Percentiles rank a stretch among this genome's conserved stretches.
Conservation (phyloP, 1,284 basidiomycete genomes). For the Inonotus hispidus region DNA sequence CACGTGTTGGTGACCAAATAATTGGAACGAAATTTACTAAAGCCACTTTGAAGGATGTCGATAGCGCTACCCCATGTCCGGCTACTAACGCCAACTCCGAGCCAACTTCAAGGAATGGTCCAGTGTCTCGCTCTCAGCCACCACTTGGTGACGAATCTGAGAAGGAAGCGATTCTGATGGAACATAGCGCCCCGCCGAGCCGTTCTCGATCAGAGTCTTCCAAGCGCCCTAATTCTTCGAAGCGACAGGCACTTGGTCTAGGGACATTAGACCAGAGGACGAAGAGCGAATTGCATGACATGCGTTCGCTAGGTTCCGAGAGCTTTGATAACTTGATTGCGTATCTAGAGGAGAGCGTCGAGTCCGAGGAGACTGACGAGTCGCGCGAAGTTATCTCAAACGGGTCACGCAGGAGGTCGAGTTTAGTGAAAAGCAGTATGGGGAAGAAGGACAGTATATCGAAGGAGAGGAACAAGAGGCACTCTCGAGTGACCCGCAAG, state of each 20-base stretch:
- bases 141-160: neutral
- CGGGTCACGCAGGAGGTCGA: neutral
- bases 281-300: conserved; percentile 6
- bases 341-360: conserved; percentile 12
- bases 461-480: neutral
- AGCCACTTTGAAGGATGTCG: too few relatives aligned
- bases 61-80: too few relatives aligned
- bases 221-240: neutral
- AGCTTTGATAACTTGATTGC: conserved; percentile 13
- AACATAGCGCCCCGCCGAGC: neutral
- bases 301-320: conserved; percentile 14
- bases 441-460: neutral
- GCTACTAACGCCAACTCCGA: too few relatives aligned
- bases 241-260: conserved; percentile 4
- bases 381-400: neutral
- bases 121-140: too few relatives aligned
- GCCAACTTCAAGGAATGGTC: too few relatives aligned
- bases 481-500: neutral
- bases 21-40: too few relatives aligned
- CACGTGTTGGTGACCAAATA: neutral
- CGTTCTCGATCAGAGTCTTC: neutral
- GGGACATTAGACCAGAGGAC: neutral
- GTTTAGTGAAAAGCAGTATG: neutral
- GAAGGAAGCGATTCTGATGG: neutral
- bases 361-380: neutral